Base-by-base conservation (phyloP, 2,329 filamentous ascomycete genomes). In the Phialophora macrospora region DNA sequence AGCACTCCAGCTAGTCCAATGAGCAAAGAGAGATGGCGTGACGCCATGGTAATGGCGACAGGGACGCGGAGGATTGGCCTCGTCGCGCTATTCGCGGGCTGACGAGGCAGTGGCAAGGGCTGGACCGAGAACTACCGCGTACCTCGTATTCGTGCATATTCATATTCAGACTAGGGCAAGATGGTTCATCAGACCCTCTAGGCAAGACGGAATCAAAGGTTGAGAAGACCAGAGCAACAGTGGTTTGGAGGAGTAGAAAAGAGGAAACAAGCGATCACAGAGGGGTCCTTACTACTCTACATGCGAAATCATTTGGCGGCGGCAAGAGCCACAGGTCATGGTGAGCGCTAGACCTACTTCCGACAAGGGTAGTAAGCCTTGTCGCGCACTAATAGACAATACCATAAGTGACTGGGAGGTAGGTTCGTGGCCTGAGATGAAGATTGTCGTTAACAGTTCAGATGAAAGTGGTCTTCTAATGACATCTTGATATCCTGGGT, bases 61-160 rank as follows among this genome's bases (percentile, higher is more conserved):
- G 26, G 20, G 46, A 51, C 24, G 48, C 56, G 34, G 41, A 49
- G 56, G 56, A 59, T 59, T 59, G 56, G 56, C 20, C 56, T 32
- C 24, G 38, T 46, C 34, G 17, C 41, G 55, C 55, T 28, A 46
- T 32, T 58, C 14, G 55, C 55, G 41, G 55, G 34, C 14, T 49
- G 34, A 14, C 48, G 38, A 61, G 46, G 58, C 20, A 26, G 20
- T 54, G 59, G 59, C 59, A 28, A 54, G 48, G 48, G 8, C 20
- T 51, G 48, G 20, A 5, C 48, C 48, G 48, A 26, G 9, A 12
- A 51, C 20, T 51, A 20, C 48, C 9, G 48, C 48, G n/a, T 26
- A 51, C 20, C 7, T 9, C 12, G 48, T 4, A 28, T 12, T 9
- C 48, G 48, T 3, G 48, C 48, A 28, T 26, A 20, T 12, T 17